Evolutionary conservation across 352 stramenopile genomes (phyloP), one percentile per base, ranked within the genome.

Genomic region (Phytopythium vexans): DNA sequence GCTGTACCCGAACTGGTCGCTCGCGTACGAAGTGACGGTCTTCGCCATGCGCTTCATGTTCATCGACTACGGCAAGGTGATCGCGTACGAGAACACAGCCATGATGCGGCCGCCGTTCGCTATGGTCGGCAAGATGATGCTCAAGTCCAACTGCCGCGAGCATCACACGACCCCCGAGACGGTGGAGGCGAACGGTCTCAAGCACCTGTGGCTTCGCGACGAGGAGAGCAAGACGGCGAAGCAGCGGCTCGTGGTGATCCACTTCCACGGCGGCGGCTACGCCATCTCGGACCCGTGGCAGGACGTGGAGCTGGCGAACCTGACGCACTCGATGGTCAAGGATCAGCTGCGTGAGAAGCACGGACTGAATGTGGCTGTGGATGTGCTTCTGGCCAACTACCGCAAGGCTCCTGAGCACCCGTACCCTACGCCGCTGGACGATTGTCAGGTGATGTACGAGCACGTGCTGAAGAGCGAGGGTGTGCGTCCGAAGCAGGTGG

Each of bases 381-480:
- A 84, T 9, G 52, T 82, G 11, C 62, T 82, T 27, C 38, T 82
- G 15, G 62, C 58, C n/a, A 84, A 77, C 59, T 84, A 80, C 48
- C 70, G 62, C 52, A 82, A 82, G 27, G 53, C 59, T 1, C 74
- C 70, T 9, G 70, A 82, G 52, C 41, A 61, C 42, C 56, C 54
- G 45, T 80, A 65, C 48, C 70, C 70, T 2, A 51, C 60, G 3
- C 57, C 72, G 11, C 45, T 56, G 3, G 33, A 80, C 11, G 74
- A 80, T 16, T 52, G 56, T 8, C 14, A 70, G 7, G 36, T 52
- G 27, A 66, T 60, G 31, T 77, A 72, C 46, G 54, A 75, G 38
- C 65, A 74, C 31, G 35, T 84, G 11, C 36, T 81, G 14, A 41
- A 64, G 6, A 49, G 65, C 3, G 43, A 69, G 50, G 44, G 46